phyloP scores from a whole-genome alignment of 768 basidiomycete species.

The Paxillus involutus region DNA sequence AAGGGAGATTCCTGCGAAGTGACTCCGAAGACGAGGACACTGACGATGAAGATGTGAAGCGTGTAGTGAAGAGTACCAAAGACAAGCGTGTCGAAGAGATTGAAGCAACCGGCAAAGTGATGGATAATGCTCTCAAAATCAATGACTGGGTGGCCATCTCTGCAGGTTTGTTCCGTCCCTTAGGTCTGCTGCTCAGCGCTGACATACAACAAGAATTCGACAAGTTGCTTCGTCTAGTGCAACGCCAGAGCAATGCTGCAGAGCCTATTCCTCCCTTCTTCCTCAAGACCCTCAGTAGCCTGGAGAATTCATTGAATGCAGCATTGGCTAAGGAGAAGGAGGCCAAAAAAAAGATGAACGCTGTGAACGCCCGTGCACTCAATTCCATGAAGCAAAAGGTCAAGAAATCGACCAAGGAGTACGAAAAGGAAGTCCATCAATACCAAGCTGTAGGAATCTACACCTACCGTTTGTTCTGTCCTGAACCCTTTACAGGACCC shows the following conservation, averaged over 20 bases:
- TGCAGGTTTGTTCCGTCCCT: slow-evolving; percentile 54
- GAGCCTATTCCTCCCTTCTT: slow-evolving; percentile 89
- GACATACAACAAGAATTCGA: slow-evolving; percentile 77
- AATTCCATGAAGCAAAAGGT: slow-evolving; percentile 99
- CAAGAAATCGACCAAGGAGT: slow-evolving; percentile 87
- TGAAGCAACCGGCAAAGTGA: slow-evolving; percentile 85
- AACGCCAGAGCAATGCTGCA: slow-evolving; percentile 80
- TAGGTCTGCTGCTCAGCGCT: slow-evolving; percentile 1
- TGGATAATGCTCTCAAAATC: slow-evolving; percentile 94
- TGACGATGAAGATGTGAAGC: slow-evolving; percentile 69
- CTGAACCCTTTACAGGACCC: slow-evolving; percentile 61
- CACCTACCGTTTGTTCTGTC: background rate
- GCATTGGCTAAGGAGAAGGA: slow-evolving; percentile 86
- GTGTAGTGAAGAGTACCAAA: slow-evolving; percentile 78
- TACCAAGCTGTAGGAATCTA: slow-evolving; percentile 67
- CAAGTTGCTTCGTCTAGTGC: slow-evolving; percentile 88
- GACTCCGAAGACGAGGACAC: slow-evolving; percentile 52
- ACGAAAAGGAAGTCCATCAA: slow-evolving; percentile 75
- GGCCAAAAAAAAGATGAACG: slow-evolving; percentile 94
- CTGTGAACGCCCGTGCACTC: slow-evolving; percentile 88
- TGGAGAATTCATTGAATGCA: slow-evolving; percentile 74
- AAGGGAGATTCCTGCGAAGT: slow-evolving; percentile 39
- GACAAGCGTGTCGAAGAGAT: slow-evolving; percentile 94
- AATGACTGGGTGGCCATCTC: slow-evolving; percentile 96
- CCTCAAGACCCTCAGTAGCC: slow-evolving; percentile 67